Percentiles rank a stretch among this genome's conserved stretches.
These are phyloP conservation scores for Prunus mume DNA, from an alignment of 306 rosid genomes.

Conservation along the genomic window DNA sequence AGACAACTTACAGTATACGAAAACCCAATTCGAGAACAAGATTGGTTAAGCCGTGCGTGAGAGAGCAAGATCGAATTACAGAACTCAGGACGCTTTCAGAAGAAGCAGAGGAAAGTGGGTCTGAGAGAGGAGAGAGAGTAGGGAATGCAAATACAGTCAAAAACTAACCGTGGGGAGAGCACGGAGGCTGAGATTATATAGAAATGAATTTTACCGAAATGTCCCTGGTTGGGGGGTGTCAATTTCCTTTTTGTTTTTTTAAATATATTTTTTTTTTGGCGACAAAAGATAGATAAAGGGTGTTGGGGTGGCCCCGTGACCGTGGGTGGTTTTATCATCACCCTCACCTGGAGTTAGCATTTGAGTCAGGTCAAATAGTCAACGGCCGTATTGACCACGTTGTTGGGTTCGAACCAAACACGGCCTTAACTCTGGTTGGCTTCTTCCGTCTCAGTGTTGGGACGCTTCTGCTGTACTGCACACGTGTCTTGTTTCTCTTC, in stretches of 20 bases:
- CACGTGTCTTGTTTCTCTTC: conserved; percentile 22
- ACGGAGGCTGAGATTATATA: conserved; percentile 61
- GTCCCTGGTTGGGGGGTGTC: conserved; percentile 37
- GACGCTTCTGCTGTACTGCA: neutral
- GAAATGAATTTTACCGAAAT: conserved; percentile 49
- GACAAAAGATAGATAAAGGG: neutral
- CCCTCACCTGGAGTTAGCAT: neutral
- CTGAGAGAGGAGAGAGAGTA: conserved; percentile 24
- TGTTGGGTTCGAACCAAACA: conserved; percentile 23
- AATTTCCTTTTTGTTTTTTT: neutral
- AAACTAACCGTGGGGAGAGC: conserved; percentile 40
- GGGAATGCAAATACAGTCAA: conserved; percentile 37
- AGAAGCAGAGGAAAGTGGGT: neutral
- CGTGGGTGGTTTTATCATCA: conserved; percentile 26
- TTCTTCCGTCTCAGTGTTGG: conserved; percentile 14
- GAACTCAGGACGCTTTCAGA: neutral
- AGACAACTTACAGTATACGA: conserved; percentile 36
- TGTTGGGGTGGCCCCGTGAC: neutral
- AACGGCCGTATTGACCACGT: conserved; percentile 18
- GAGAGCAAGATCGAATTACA: conserved; percentile 19
- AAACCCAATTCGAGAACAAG: conserved; percentile 3
- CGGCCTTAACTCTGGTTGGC: conserved; percentile 20
- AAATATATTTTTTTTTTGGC: neutral
- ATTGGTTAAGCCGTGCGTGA: neutral
- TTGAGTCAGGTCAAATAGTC: conserved; percentile 18